Percentiles rank a stretch among this genome's conserved stretches.
These are phyloP conservation scores for Metschnikowia hibisci DNA, from an alignment of 805 yeast species.

Conservation along the genomic window DNA sequence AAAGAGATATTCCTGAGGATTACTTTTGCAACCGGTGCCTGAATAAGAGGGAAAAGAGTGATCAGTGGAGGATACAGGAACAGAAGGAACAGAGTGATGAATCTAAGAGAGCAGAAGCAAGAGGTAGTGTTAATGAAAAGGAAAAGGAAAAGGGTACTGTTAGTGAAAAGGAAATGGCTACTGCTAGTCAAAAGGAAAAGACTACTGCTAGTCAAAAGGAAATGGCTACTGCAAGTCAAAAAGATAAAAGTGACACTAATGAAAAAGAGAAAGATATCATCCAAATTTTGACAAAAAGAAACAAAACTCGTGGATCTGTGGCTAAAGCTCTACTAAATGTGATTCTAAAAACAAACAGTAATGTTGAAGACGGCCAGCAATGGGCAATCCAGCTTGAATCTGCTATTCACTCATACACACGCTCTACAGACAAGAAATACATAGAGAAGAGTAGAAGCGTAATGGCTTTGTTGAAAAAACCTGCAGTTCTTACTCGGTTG, in stretches of 20 bases:
- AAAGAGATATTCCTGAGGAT: conserved; percentile 39
- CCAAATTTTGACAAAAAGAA: conserved; percentile 3
- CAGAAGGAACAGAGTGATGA: too few species aligned
- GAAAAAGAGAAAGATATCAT: neutral
- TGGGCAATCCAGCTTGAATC: conserved; percentile 54
- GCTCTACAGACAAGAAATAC: conserved; percentile 41
- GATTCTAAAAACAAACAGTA: conserved; percentile 37
- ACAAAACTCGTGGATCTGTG: conserved; percentile 46
- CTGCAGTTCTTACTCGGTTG: conserved; percentile 53
- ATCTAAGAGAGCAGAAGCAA: too few species aligned
- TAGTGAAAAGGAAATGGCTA: too few species aligned
- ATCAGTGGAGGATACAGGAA: neutral
- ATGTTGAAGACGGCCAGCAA: conserved; percentile 33
- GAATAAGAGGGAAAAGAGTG: conserved; percentile 19
- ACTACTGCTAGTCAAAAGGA: neutral
- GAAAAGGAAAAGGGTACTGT: too few species aligned
- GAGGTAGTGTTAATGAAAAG: too few species aligned
- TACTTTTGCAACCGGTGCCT: conserved; percentile 57
- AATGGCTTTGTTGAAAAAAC: conserved; percentile 60
- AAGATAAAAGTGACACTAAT: neutral
- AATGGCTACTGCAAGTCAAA: neutral
- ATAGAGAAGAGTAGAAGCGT: conserved; percentile 66
- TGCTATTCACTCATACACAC: conserved; percentile 39
- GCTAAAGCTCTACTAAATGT: conserved; percentile 48
- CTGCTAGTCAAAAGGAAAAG: neutral